Evolutionary conservation across 164 flowering plant species (phyloP).

Genomic region (Vitis rotundifolia): DNA sequence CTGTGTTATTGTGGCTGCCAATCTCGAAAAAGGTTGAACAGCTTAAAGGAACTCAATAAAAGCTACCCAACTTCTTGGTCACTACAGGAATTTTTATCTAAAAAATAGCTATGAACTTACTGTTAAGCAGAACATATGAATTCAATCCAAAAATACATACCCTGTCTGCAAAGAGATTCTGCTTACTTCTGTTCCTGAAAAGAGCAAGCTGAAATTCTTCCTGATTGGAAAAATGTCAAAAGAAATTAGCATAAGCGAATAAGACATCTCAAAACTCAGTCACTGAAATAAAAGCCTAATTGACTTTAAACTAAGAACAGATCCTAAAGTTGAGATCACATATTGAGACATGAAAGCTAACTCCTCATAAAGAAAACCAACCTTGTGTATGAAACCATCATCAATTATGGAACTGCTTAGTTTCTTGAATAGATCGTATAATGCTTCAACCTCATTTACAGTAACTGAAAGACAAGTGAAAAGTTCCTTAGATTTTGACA

Average conservation of each 20-base stretch:
- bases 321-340: background rate
- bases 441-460: slow-evolving; percentile 81
- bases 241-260: background rate
- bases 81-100: no score
- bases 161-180: slow-evolving; percentile 77
- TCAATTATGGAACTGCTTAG: slow-evolving; percentile 73
- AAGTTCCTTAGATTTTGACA: no score
- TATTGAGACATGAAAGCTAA: background rate
- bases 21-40: no score
- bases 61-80: no score
- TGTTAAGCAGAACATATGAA: background rate
- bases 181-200: slow-evolving; percentile 48
- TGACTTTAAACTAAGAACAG: background rate
- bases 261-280: no score
- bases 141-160: slow-evolving; percentile 26
- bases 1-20: no score
- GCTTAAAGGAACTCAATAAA: no score
- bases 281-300: background rate
- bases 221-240: slow-evolving; percentile 27
- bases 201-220: slow-evolving; percentile 85
- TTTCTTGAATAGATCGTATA: slow-evolving; percentile 68
- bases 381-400: slow-evolving; percentile 85
- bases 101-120: no score
- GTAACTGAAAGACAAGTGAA: slow-evolving; percentile 45
- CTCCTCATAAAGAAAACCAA: slow-evolving; percentile 11